A percentile compares a stretch with the other conserved stretches of the same genome.
phyloP scores from a whole-genome alignment of 2,329 filamentous ascomycete genomes.

The Trichoderma atrobrunneum region DNA sequence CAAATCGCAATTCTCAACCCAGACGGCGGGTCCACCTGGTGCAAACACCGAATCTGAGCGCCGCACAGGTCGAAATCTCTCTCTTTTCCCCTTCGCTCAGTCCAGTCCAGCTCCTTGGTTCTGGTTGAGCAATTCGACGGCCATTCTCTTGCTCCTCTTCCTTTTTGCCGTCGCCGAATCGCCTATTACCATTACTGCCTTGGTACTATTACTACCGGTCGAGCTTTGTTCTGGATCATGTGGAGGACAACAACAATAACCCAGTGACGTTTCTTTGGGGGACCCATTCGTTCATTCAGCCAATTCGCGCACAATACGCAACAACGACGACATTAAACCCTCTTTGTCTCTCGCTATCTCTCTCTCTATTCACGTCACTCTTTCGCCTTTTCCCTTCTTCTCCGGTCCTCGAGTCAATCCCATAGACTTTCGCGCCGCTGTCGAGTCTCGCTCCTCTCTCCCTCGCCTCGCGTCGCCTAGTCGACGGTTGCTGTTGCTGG shows the following conservation, averaged over 20 bases:
- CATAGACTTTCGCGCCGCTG: background rate
- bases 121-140: background rate
- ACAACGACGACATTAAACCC: background rate
- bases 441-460: background rate
- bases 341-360: background rate
- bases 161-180: background rate
- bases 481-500: conserved; percentile 19
- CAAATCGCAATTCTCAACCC: background rate
- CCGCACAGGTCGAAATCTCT: background rate
- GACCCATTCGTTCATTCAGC: conserved; percentile 10
- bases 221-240: conserved; percentile 1
- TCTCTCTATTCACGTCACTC: background rate
- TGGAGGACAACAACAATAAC: background rate
- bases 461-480: conserved; percentile 19
- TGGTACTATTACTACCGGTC: background rate
- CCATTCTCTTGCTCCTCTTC: background rate
- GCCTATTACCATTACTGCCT: background rate
- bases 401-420: background rate
- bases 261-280: conserved; percentile 1
- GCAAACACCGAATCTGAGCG: background rate
- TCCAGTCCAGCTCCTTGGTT: background rate
- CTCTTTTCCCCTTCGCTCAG: background rate
- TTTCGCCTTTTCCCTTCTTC: background rate
- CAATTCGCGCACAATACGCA: background rate
- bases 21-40: conserved; percentile 18